Conservation (phyloP, 208 protist genomes). For the Leishmania lainsoni region DNA sequence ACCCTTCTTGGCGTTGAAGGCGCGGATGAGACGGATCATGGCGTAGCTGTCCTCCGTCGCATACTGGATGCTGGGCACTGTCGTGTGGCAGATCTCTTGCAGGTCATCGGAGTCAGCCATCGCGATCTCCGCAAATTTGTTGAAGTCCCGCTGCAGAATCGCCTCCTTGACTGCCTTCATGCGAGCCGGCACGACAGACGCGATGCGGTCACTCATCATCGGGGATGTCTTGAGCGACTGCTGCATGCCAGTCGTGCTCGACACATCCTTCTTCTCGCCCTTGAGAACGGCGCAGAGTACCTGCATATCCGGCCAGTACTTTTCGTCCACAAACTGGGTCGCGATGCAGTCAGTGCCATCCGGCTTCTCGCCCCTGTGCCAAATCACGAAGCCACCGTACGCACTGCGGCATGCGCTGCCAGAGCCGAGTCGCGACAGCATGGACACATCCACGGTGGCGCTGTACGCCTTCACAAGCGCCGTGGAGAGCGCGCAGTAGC, state of each 20-base stretch:
- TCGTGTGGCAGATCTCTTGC: conserved; percentile 97
- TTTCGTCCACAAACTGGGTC: conserved; percentile 86
- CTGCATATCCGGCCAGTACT: conserved; percentile 95
- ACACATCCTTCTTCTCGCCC: conserved; percentile 94
- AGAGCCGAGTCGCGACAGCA: conserved; percentile 92
- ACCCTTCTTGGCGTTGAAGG: conserved; percentile 89
- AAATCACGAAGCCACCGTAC: conserved; percentile 98
- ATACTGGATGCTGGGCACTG: conserved; percentile 98
- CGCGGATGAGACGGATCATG: conserved; percentile 95
- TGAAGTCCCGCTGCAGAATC: conserved; percentile 94
- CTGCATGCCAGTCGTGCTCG: conserved; percentile 97
- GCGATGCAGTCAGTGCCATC: conserved; percentile 93
- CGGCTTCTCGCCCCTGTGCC: conserved; percentile 92
- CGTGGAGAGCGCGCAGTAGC: conserved; percentile 95
- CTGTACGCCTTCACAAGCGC: conserved; percentile 75
- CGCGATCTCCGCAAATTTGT: conserved; percentile 92
- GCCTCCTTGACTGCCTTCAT: conserved; percentile 92
- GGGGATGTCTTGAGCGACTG: conserved; percentile 91
- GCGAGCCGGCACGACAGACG: conserved; percentile 87
- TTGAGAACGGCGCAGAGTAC: conserved; percentile 93
- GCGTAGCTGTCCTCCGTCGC: conserved; percentile 96
- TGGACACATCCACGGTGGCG: conserved; percentile 81
- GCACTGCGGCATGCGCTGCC: conserved; percentile 97
- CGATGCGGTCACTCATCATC: conserved; percentile 89
- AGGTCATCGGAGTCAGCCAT: conserved; percentile 98